Base-by-base conservation (phyloP, 495 filamentous ascomycete species). In the Podospora pseudocomata region DNA sequence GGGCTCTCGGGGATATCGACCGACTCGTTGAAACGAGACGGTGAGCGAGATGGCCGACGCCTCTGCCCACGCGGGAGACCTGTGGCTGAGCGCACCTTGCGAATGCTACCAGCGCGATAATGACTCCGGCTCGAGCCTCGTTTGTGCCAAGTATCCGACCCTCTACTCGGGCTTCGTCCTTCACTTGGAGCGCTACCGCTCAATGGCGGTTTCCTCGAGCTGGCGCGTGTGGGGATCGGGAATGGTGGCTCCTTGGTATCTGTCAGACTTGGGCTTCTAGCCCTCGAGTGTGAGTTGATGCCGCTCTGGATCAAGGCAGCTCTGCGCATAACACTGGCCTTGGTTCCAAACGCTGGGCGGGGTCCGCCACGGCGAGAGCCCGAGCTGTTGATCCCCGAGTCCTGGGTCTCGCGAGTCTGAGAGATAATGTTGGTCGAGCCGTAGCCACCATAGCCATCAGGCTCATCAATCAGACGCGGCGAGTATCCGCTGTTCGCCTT, bases 191-290 rank as follows among this genome's bases (percentile, higher is more conserved):
- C 85, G 71, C 83, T 96, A 39, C 84, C 79, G 72, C 86, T 90
- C 65, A 89, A 77, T 5, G 89, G 87, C 44, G 89, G 84, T 71
- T 91, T 90, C 69, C 92, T 87, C 3, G 95, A 97, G 75, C 94
- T 97, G 19, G 91, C 88, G 65, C 95, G 85, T 13, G 89, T 91
- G 4, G 95, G 95, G 9, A 99, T 94, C 0, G 96, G 93, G 82
- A 97, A 97, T 7, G 92, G 92, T 26, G 92, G 92, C 67, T 86
- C 85, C 62, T 68, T 81, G 76, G 71, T 83, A 70, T 84, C 91
- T 82, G 70, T 87, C 28, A 92, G 80, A 70, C 92, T 96, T 1
- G 92, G 91, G 74, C 90, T 97, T 53, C 90, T 85, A 7, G 88
- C 80, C 39, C 91, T 89, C 67, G 88, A 83, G 71, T 96, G 92